A percentile compares a stretch with the other conserved stretches of the same genome.
Evolutionary conservation across 805 yeast species (phyloP).

Genomic region (Metschnikowia colocasiae): DNA sequence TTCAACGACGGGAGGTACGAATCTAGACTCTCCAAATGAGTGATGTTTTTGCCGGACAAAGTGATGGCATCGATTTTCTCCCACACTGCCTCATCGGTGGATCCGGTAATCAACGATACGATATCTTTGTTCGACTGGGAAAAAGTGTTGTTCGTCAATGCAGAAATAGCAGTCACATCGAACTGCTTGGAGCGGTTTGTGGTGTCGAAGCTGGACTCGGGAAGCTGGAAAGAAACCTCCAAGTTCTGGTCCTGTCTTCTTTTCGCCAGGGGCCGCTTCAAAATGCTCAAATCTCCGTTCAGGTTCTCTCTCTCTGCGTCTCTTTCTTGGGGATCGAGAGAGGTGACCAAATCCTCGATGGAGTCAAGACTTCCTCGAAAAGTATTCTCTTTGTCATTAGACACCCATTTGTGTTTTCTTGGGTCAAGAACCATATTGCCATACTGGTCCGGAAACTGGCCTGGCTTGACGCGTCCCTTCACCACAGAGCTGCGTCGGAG

Average conservation of each 20-base stretch:
- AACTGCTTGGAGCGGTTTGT: conserved; percentile 5
- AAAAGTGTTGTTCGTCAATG: conserved; percentile 44
- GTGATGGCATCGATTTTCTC: conserved; percentile 34
- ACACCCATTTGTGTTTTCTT: conserved; percentile 30
- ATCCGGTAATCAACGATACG: conserved; percentile 43
- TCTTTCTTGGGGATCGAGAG: background rate
- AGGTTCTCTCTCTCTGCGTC: background rate
- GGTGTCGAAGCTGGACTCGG: conserved; percentile 20
- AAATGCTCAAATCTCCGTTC: conserved; percentile 6
- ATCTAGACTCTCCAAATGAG: conserved; percentile 42
- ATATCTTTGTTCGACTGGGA: conserved; percentile 43
- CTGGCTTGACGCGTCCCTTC: conserved; percentile 36
- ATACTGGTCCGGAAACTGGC: conserved; percentile 31
- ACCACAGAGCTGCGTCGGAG: conserved; percentile 8
- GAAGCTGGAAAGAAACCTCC: conserved; percentile 43
- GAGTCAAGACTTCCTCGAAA: conserved; percentile 31
- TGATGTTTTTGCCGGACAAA: conserved; percentile 31
- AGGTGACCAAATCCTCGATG: conserved; percentile 31
- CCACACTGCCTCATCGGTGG: conserved; percentile 41
- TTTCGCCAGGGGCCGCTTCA: conserved; percentile 5
- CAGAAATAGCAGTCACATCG: conserved; percentile 43
- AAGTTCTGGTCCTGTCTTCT: conserved; percentile 10
- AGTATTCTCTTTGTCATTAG: conserved; percentile 24
- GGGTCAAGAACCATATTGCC: conserved; percentile 35
- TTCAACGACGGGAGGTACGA: conserved; percentile 43